These are phyloP conservation scores for Diaporthe batatas DNA, from an alignment of 2,329 filamentous ascomycete genomes.

Conservation along the genomic window DNA sequence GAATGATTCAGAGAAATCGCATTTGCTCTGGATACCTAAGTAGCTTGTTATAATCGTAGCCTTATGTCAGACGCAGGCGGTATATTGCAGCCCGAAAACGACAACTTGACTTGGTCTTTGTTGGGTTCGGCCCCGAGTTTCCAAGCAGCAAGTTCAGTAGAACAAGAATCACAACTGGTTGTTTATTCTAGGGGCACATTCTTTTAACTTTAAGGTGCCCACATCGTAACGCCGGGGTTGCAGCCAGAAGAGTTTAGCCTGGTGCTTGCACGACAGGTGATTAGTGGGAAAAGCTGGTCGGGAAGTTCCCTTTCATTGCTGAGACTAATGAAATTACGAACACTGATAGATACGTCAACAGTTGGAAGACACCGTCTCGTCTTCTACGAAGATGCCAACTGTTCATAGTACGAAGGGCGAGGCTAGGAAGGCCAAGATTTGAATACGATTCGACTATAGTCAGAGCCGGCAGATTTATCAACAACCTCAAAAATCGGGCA, in stretches of 20 bases:
- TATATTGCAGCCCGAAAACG: slow-evolving; percentile 4
- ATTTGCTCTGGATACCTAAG: too few relatives aligned
- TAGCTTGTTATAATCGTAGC: neutral
- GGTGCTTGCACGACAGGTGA: neutral
- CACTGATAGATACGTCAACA: neutral
- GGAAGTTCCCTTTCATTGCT: neutral
- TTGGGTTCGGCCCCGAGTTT: neutral
- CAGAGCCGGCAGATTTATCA: neutral
- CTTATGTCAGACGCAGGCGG: neutral
- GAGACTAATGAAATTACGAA: neutral
- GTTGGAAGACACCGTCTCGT: neutral
- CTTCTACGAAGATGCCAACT: too few relatives aligned
- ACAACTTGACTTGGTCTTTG: neutral
- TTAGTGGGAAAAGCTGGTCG: slow-evolving; percentile 9
- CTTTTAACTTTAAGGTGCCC: neutral
- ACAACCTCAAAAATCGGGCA: neutral
- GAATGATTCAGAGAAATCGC: neutral
- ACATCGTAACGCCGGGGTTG: neutral
- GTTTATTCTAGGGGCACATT: neutral
- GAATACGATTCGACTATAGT: neutral
- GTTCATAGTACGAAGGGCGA: neutral
- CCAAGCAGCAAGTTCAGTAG: neutral
- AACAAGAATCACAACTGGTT: neutral
- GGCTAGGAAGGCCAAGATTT: neutral
- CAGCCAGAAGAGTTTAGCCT: neutral